Evolutionary conservation across 176 grass and related monocot genomes (phyloP), one percentile per base, ranked within the genome.

Genomic region (Chrysopogon serrulatus): DNA sequence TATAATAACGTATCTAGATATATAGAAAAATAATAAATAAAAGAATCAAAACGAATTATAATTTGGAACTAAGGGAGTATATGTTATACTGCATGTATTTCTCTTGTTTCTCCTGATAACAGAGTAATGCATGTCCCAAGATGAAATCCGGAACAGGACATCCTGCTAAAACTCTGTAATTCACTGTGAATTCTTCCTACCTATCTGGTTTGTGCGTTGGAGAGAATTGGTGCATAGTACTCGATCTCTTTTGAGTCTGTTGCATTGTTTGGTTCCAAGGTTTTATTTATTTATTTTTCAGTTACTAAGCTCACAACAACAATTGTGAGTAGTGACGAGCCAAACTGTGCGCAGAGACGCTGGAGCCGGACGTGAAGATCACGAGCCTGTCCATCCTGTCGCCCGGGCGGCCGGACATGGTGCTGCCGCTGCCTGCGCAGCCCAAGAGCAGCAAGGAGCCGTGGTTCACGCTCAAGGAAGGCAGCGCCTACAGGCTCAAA

Each of bases 381-480:
- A 76, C 87, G 26, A 89, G 89, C 68, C 83, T 99, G 10, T 89
- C 96, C 47, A 99, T 96, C 68, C 36, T 90, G 11, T 94, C 93
- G 5, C 87, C 91, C 0, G 93, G 83, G 1, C 65, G 93, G 71
- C 82, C 91, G 15, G 96, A 96, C 71, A 90, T 94, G 28, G 53
- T 96, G 8, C 81, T 99, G 16, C 91, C 83, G 17, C 69, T 99
- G 48, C 93, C 93, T n/a, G 85, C 75, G 14, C 87, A 87, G 39
- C 81, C 90, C 37, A 89, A 59, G 15, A 11, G 65, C 65, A 11
- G 65, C 65, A 99, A 96, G 71, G 89, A 83, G 24, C 87, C 84
- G 3, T 94, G 89, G 91, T 99, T 99, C 83, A 94, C 93, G 51
- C 69, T 99, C 40, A 99, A 99, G 81, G 96, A 99, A 74, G 93